Conservation (phyloP, 495 filamentous ascomycete genomes). For the Penicillium robsamsonii region DNA sequence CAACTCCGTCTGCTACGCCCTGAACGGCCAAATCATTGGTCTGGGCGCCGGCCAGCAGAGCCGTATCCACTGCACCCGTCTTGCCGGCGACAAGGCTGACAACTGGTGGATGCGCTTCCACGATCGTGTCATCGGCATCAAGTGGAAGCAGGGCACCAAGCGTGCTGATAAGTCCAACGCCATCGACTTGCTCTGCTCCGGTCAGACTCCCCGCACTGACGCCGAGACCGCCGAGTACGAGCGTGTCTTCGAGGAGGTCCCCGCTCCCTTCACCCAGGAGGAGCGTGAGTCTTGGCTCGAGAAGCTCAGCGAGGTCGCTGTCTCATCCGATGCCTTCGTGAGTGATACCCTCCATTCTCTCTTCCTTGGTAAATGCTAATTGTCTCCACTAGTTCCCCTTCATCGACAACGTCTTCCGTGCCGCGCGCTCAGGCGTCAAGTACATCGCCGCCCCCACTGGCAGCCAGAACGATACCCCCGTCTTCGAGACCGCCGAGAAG, state of each 20-base stretch:
- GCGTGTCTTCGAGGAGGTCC: slow-evolving; percentile 88
- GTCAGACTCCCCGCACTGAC: slow-evolving; percentile 72
- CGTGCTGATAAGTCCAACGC: slow-evolving; percentile 96
- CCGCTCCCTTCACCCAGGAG: slow-evolving; percentile 72
- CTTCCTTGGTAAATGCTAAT: slow-evolving; percentile 14
- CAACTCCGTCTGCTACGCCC: slow-evolving; percentile 97
- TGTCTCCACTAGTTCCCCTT: slow-evolving; percentile 75
- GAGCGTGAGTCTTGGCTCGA: slow-evolving; percentile 81
- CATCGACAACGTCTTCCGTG: slow-evolving; percentile 94
- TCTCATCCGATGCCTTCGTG: slow-evolving; percentile 94
- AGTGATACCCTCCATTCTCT: slow-evolving; percentile 33
- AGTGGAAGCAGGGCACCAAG: slow-evolving; percentile 97
- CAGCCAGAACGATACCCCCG: slow-evolving; percentile 86
- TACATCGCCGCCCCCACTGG: slow-evolving; percentile 92
- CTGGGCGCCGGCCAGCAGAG: slow-evolving; percentile 96
- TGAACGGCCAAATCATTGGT: slow-evolving; percentile 91
- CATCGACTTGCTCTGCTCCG: slow-evolving; percentile 90
- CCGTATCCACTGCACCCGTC: slow-evolving; percentile 94
- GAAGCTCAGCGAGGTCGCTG: slow-evolving; percentile 76
- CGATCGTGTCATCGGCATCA: slow-evolving; percentile 76
- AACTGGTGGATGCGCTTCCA: slow-evolving; percentile 99
- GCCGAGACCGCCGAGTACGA: slow-evolving; percentile 84
- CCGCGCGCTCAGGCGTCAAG: slow-evolving; percentile 82
- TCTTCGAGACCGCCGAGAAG: slow-evolving; percentile 91
- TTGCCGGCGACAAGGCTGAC: slow-evolving; percentile 98